These are phyloP conservation scores for Fusarium nematophilum DNA, from an alignment of 2,329 filamentous ascomycete species.

Conservation along the genomic window DNA sequence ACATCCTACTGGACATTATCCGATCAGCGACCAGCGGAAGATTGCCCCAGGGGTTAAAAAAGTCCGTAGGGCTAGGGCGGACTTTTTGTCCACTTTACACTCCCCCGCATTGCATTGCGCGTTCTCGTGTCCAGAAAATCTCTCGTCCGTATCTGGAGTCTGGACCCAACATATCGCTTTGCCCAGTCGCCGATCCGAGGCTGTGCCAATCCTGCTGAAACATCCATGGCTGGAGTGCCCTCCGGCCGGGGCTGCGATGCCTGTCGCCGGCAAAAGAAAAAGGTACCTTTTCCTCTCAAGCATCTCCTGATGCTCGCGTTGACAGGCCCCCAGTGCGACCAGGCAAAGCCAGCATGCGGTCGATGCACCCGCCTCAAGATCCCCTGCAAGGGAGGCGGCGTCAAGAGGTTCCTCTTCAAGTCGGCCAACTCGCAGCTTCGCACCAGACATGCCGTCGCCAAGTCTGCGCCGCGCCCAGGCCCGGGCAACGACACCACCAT, in stretches of 20 bases:
- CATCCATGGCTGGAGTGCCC: conserved; percentile 21
- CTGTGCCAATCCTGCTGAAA: too few species aligned
- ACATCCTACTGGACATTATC: too few species aligned
- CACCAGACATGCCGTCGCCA: not conserved
- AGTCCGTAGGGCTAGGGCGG: too few species aligned
- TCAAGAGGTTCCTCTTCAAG: conserved; percentile 19
- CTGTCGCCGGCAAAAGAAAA: conserved; percentile 21
- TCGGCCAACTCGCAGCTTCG: not conserved
- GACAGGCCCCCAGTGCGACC: conserved; percentile 35
- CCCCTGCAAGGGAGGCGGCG: conserved; percentile 1
- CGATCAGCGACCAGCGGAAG: too few species aligned
- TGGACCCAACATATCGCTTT: too few species aligned
- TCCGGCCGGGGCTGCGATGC: conserved; percentile 7
- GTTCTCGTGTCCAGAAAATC: too few species aligned
- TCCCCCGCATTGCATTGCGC: too few species aligned
- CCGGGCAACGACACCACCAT: conserved; percentile 4
- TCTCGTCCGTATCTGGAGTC: too few species aligned
- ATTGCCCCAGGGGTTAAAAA: too few species aligned
- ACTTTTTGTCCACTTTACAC: too few species aligned
- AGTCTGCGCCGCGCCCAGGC: not conserved
- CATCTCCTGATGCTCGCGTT: too few species aligned
- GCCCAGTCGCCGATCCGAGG: too few species aligned
- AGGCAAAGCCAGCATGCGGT: conserved; percentile 14
- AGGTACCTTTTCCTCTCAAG: not conserved
- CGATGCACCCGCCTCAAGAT: conserved; percentile 11